Base-by-base conservation (phyloP, 352 stramenopile species). In the Globisporangium barbulae region DNA sequence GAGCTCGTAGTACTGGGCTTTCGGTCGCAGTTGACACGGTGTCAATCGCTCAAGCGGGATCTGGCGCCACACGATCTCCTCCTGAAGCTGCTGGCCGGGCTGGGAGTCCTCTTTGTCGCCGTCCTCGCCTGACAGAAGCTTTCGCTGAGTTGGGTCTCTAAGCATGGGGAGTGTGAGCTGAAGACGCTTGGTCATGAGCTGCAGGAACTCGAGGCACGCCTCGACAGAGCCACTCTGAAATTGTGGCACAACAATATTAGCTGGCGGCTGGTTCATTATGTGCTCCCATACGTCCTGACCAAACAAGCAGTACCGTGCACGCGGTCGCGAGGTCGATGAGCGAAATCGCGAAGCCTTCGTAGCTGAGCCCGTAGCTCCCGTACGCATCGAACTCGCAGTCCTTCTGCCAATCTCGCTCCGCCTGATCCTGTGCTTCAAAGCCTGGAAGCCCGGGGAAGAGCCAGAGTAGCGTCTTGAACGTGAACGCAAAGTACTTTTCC, bases 371-470 rank as follows among this genome's bases (percentile, higher is more conserved):
- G 17, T 76, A 52, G 2, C 10, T 60, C 3, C 69, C 74, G n/a
- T 64, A 75, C 0, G 76, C 48, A n/a, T 87, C 75, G 50, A 89
- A 83, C 19, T 81, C 75, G 19, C 69, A 78, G 59, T 89, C 78
- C 10, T 70, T 70, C 17, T 73, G 64, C 79, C 79, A 89, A 53
- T 87, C 79, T 0, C 61, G 55, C 30, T 76, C 65, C 7, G 71
- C 67, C 12, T 81, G 64, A 4, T 76, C 68, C 50, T 85, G 72
- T 15, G 69, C 68, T 57, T 84, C 70, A 67, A 68, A 72, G n/a
- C 57, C 61, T 3, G 75, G 78, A 3, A 89, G 64, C 0, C 76
- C 75, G 0, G 79, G 77, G 56, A 85, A 83, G 1, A 85, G 57
- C 79, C 79, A 89, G 48, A 79, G 63, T 12, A 89, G 48, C 4